Evolutionary conservation across 2,329 filamentous ascomycete species (phyloP).

Genomic region (Karstenula rhodostoma): DNA sequence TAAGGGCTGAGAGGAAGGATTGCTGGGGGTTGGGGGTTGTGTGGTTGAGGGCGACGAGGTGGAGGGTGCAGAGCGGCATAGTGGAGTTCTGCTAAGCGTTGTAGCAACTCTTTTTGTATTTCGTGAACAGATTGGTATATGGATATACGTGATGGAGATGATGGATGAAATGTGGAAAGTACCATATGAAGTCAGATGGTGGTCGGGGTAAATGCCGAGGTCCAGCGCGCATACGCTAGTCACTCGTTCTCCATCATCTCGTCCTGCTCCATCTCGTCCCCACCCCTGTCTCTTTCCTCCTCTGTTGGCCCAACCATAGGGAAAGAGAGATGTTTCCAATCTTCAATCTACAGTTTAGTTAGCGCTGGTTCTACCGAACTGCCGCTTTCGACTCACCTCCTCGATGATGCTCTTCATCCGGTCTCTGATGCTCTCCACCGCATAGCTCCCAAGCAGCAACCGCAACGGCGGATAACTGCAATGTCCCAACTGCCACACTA

Average conservation of each 20-base stretch:
- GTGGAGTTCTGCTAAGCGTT: not conserved
- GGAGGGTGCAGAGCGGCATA: conserved; percentile 61
- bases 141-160: not conserved
- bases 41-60: conserved; percentile 55
- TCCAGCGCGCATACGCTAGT: not conserved
- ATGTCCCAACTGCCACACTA: conserved; percentile 93
- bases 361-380: not conserved
- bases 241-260: conserved; percentile 16
- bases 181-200: conserved; percentile 1
- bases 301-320: conserved; percentile 50
- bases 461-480: conserved; percentile 92
- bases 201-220: conserved; percentile 12
- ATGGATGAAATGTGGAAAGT: no score
- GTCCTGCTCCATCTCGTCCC: conserved; percentile 11
- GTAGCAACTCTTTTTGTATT: not conserved
- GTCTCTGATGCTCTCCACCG: conserved; percentile 94
- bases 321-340: conserved; percentile 89
- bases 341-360: conserved; percentile 61
- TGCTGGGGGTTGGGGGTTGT: conserved; percentile 44
- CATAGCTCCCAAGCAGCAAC: conserved; percentile 88
- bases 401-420: conserved; percentile 89
- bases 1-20: conserved; percentile 53
- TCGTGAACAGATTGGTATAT: not conserved
- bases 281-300: conserved; percentile 25
- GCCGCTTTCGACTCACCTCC: conserved; percentile 66